Conservation (phyloP, 768 basidiomycete genomes). For the Sporobolomyces roseus region DNA sequence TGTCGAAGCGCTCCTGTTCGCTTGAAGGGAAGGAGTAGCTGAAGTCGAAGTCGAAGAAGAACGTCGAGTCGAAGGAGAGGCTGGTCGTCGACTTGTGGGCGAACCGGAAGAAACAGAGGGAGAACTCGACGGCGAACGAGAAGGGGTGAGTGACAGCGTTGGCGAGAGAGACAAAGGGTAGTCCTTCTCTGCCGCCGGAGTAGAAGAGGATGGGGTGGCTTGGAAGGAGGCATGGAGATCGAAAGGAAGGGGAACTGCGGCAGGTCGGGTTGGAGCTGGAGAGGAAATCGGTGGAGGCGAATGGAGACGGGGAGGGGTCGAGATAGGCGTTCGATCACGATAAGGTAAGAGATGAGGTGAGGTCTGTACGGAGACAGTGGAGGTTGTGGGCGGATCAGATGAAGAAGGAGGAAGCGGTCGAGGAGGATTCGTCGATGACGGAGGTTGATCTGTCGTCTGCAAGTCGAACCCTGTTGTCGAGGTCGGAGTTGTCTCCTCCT, state of each 20-base stretch:
- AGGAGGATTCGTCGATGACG: background rate
- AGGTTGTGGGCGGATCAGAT: background rate
- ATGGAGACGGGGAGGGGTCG: background rate
- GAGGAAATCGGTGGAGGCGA: background rate
- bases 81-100: background rate
- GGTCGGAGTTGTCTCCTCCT: background rate
- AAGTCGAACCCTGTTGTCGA: background rate
- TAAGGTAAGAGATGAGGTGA: slow-evolving; percentile 9
- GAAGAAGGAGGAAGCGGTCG: slow-evolving; percentile 1
- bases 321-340: background rate
- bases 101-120: slow-evolving; percentile 4
- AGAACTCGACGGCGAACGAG: background rate
- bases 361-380: slow-evolving; percentile 3
- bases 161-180: background rate
- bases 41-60: background rate
- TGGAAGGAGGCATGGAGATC: slow-evolving; percentile 39
- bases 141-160: slow-evolving; percentile 9
- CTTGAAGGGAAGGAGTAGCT: too few relatives aligned
- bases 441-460: background rate
- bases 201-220: slow-evolving; percentile 17
- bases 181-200: background rate
- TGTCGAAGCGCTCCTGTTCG: too few relatives aligned
- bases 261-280: background rate
- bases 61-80: background rate
- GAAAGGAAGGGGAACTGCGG: slow-evolving; percentile 15